Base-by-base conservation (phyloP, 2,329 filamentous ascomycete species). In the Botrytis deweyae region DNA sequence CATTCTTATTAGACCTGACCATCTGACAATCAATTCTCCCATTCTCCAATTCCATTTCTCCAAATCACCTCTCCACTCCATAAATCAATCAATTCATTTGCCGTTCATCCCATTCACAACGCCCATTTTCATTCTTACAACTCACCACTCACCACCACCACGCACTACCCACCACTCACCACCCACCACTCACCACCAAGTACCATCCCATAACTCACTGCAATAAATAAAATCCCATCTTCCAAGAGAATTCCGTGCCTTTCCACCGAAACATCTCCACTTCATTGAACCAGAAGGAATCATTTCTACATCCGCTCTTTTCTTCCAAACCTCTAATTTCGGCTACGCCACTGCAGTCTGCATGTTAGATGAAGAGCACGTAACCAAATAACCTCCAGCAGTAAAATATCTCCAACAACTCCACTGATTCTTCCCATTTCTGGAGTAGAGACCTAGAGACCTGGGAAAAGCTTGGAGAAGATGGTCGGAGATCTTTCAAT, bases 401-500 rank as follows among this genome's bases (percentile, higher is more conserved):
- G 44, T 59, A n/a, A 18, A 69, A 59, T n/a, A 16, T 62, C 55
- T 46, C 40, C 40, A 36, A n/a, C 29, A 22, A 49, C 42, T 62
- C 44, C 59, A 63, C 58, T 25, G 8, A 38, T 38, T 70, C 58
- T 44, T 44, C 52, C 52, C 68, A 59, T 46, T 62, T 49, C 55
- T 70, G 22, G 68, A 63, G 68, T 49, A 20, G 22, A 33, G 25
- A 20, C 12, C 33, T 33, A 46, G 44, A 33, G 55, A 40, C 20
- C 65, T 63, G n/a, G 58, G 58, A 46, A 67, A 46, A 29, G 55
- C 38, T 70, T 70, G 55, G 68, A 70, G 55, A 63, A 70, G 59
- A 68, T 6, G 46, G 46, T n/a, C 68, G 40, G 69, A 71, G 69
- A 65, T 64, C 69, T 64, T 71, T 65, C 69, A 71, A 71, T 65